A percentile compares a stretch with the other conserved stretches of the same genome.
phyloP scores from a whole-genome alignment of 2,329 filamentous ascomycete genomes.

The Apiospora malaysiana region DNA sequence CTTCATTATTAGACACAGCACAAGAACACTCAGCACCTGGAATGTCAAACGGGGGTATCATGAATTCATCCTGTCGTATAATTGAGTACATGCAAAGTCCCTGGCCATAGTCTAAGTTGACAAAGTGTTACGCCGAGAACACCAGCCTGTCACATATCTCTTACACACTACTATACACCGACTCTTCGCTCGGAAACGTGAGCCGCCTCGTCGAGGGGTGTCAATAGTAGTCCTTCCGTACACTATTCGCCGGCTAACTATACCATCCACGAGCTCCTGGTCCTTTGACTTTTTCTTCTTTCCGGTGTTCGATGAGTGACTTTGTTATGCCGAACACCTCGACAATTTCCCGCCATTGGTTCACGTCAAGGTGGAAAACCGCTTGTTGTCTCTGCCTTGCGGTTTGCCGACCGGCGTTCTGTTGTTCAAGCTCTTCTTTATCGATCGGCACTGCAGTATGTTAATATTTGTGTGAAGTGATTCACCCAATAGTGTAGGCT shows the following conservation, averaged over 20 bases:
- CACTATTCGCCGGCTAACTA: constrained; percentile 44
- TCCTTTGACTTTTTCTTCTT: constrained; percentile 58
- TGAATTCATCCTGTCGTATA: background rate
- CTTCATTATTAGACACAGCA: background rate
- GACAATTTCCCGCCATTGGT: constrained; percentile 80
- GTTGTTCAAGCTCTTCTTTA: constrained; percentile 55
- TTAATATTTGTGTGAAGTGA: constrained; percentile 28
- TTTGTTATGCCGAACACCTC: constrained; percentile 77
- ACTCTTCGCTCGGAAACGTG: background rate
- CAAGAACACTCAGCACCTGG: background rate
- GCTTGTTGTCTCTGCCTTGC: constrained; percentile 78
- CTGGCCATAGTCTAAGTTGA: background rate
- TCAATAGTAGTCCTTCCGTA: background rate
- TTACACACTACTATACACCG: background rate
- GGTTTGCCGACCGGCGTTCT: constrained; percentile 47
- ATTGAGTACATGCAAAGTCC: background rate
- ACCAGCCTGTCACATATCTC: background rate
- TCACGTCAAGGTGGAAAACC: constrained; percentile 86
- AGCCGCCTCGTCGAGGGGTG: background rate
- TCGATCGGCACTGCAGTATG: constrained; percentile 46
- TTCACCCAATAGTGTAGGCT: constrained; percentile 43
- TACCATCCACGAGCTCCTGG: constrained; percentile 71
- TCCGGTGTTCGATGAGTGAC: constrained; percentile 83
- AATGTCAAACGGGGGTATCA: constrained; percentile 2
- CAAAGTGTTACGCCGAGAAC: background rate